A percentile compares a stretch with the other conserved stretches of the same genome.
phyloP scores from a whole-genome alignment of 805 yeast species.

The Blastobotrys americana region DNA sequence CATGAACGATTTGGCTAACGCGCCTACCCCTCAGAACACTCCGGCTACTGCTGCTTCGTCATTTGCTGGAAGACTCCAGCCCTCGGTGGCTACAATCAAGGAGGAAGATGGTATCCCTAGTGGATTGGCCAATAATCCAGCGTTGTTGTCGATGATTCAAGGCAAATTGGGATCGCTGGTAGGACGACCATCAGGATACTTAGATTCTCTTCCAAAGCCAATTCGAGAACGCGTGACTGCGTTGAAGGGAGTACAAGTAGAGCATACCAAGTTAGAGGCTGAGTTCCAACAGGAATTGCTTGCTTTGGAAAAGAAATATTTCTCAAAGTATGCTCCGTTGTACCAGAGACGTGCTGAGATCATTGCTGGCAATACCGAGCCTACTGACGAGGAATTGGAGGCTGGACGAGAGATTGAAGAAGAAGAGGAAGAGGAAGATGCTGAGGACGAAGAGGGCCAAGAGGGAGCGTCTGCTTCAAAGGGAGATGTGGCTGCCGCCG shows the following conservation, averaged over 20 bases:
- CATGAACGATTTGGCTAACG: slow-evolving; percentile 70
- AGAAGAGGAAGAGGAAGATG: slow-evolving; percentile 41
- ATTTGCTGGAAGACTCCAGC: slow-evolving; percentile 42
- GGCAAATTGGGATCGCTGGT: slow-evolving; percentile 78
- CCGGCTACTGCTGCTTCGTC: slow-evolving; percentile 83
- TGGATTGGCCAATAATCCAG: slow-evolving; percentile 69
- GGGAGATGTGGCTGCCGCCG: slow-evolving; percentile 26
- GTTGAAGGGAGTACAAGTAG: slow-evolving; percentile 71
- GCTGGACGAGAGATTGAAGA: slow-evolving; percentile 68
- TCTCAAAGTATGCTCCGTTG: slow-evolving; percentile 65
- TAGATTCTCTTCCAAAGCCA: slow-evolving; percentile 61
- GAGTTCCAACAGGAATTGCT: slow-evolving; percentile 86
- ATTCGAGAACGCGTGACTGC: slow-evolving; percentile 76
- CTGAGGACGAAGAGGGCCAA: slow-evolving; percentile 39
- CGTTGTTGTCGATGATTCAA: slow-evolving; percentile 77
- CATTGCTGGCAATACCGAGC: slow-evolving; percentile 66
- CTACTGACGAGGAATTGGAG: slow-evolving; percentile 68
- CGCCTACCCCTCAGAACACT: slow-evolving; percentile 98
- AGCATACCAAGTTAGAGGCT: slow-evolving; percentile 76
- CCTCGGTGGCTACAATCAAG: slow-evolving; percentile 57
- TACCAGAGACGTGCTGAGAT: slow-evolving; percentile 66
- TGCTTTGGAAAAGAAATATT: slow-evolving; percentile 76
- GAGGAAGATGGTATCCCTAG: slow-evolving; percentile 46
- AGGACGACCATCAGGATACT: slow-evolving; percentile 83
- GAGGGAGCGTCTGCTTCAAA: slow-evolving; percentile 36